Evolutionary conservation across 768 basidiomycete genomes (phyloP), one percentile per base, ranked within the genome.

Genomic region (Agrocybe pediades): DNA sequence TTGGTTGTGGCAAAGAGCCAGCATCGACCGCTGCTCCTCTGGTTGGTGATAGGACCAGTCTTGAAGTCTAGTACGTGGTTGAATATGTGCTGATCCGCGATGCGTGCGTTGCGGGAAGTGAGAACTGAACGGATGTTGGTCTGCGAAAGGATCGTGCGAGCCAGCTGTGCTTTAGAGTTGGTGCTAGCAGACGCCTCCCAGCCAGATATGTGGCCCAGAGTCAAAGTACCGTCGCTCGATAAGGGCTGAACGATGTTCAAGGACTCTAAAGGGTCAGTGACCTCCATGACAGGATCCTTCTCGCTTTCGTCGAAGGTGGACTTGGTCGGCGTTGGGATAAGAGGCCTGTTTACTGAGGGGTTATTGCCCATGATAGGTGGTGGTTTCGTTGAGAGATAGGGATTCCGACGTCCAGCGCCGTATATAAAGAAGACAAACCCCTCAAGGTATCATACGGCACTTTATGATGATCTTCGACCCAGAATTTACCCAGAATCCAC

Each of bases 1-100:
- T 93, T 92, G 56, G 92, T 95, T 6, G 92, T 90, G 2, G 95
- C 91, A 68, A 98, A 98, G 7, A 97, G 77, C 95, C 96, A 98
- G 75, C 95, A 98, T 43, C 95, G 78, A 0, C 95, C 95, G 53
- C 87, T 90, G 65, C 80, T 85, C 73, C 86, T 89, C 81, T 96
- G 94, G 70, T 88, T 83, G 11, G 92, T 95, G 58, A 95, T 75
- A 9, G 93, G 93, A 1, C 80, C 83, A 1, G 92, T 86, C 77
- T 90, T 89, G 73, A 88, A 88, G 50, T 87, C 87, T 19, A 97
- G 65, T 56, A 84, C 76, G 60, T 84, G 79, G 69, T 94, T 95
- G 79, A 95, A 97, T 48, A 95, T 79, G 67, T 92, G 89, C 41
- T 77, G 71, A 65, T 90, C 87, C 2, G 80, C 73, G 51, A 92